phyloP scores from a whole-genome alignment of 2,329 filamentous ascomycete genomes.

The Chrysosporium queenslandicum region DNA sequence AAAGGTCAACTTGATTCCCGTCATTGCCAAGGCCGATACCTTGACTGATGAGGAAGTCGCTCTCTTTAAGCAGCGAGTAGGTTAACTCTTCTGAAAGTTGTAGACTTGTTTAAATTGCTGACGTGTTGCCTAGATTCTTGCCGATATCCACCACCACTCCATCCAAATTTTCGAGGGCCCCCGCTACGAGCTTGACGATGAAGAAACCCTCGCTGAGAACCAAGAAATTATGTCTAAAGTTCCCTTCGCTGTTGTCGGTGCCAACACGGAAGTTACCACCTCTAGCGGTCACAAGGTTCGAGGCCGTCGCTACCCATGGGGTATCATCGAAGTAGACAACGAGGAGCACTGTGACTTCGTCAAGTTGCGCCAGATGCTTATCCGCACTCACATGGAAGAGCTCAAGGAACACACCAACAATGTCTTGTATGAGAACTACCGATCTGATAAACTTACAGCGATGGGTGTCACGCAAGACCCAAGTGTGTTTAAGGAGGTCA shows the following conservation, averaged over 20 bases:
- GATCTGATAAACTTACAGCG: conserved; percentile 94
- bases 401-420: conserved; percentile 99
- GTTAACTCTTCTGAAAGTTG: conserved; percentile 26
- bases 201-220: conserved; percentile 99
- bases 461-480: conserved; percentile 99
- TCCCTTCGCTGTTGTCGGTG: conserved; percentile 94
- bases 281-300: conserved; percentile 91
- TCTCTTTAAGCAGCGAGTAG: conserved; percentile 90
- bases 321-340: conserved; percentile 97
- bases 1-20: conserved; percentile 99
- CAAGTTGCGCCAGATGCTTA: conserved; percentile 99
- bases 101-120: conserved; percentile 18
- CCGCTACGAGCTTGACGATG: conserved; percentile 95
- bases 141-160: conserved; percentile 91
- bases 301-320: conserved; percentile 94
- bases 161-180: conserved; percentile 99
- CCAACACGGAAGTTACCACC: conserved; percentile 85
- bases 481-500: conserved; percentile 99
- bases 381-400: conserved; percentile 99
- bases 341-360: conserved; percentile 99
- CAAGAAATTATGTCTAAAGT: conserved; percentile 99
- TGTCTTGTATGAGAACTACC: conserved; percentile 97
- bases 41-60: conserved; percentile 93
- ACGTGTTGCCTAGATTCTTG: conserved; percentile 60
- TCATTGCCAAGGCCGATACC: conserved; percentile 97